Conservation (phyloP, 306 rosid genomes). For the Astragalus glycyphyllos region DNA sequence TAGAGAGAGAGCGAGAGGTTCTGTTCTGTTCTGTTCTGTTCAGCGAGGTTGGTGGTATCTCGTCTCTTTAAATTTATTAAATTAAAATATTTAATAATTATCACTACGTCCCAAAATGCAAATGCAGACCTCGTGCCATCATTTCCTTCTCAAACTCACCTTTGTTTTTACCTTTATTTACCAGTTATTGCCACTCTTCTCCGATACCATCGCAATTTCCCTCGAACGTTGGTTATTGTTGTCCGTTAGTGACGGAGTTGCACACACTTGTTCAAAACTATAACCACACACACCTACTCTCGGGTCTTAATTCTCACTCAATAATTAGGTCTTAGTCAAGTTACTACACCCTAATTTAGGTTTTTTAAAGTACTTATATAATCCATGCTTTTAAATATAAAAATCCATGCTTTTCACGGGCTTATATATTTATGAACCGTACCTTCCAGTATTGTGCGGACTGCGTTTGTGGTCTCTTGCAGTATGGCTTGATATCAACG, state of each 20-base stretch:
- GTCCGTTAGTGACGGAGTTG: slow-evolving; percentile 25
- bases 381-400: no score
- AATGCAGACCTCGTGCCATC: slow-evolving; percentile 27
- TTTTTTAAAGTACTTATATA: no score
- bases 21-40: no score
- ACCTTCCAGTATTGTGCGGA: no score
- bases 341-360: no score
- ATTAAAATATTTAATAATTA: no score
- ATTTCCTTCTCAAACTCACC: not conserved
- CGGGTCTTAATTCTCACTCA: not conserved
- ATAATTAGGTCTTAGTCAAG: not conserved
- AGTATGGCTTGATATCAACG: no score
- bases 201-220: not conserved
- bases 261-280: slow-evolving; percentile 4
- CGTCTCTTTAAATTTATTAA: no score
- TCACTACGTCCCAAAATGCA: not conserved
- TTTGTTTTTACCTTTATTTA: slow-evolving; percentile 4
- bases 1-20: not conserved
- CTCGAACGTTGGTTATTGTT: not conserved
- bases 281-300: slow-evolving; percentile 16
- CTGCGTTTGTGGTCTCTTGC: no score
- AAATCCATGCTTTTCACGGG: no score
- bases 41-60: not conserved
- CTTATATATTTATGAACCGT: no score
- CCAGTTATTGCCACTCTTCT: not conserved